phyloP scores from a whole-genome alignment of 2,329 filamentous ascomycete species.

The Paramyrothecium roridum region DNA sequence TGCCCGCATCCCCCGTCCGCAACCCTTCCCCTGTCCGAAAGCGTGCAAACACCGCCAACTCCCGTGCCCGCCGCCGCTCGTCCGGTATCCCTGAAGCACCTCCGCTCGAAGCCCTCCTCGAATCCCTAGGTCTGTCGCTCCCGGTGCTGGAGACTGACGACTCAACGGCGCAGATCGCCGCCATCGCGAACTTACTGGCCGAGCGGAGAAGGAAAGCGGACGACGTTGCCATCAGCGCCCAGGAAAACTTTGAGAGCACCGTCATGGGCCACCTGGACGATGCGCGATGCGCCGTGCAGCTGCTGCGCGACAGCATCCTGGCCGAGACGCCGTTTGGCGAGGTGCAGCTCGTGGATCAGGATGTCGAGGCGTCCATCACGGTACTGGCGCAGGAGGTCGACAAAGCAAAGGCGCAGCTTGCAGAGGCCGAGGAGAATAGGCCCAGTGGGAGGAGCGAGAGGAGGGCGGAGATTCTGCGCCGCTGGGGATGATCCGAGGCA shows the following conservation, averaged over 20 bases:
- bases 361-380: conserved; percentile 48
- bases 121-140: conserved; percentile 40
- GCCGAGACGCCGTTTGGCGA: conserved; percentile 47
- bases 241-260: conserved; percentile 46
- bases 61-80: conserved; percentile 26
- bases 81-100: conserved; percentile 32
- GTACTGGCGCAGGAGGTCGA: conserved; percentile 43
- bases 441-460: conserved; percentile 39
- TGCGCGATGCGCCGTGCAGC: conserved; percentile 42
- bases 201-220: conserved; percentile 40
- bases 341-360: conserved; percentile 49
- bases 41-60: conserved; percentile 21
- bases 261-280: conserved; percentile 43
- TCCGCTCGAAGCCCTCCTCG: conserved; percentile 45
- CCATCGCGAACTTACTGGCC: conserved; percentile 29
- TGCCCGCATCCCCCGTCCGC: conserved; percentile 31
- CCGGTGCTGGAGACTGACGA: conserved; percentile 26
- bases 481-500: conserved; percentile 27
- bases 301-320: conserved; percentile 48
- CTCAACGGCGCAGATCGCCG: conserved; percentile 18
- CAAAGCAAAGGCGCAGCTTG: conserved; percentile 34
- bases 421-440: conserved; percentile 31
- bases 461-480: conserved; percentile 41
- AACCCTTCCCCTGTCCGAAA: conserved; percentile 31
- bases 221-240: conserved; percentile 41